These are phyloP conservation scores for Phlegmacium glaucopus DNA, from an alignment of 768 basidiomycete genomes.

Conservation along the genomic window DNA sequence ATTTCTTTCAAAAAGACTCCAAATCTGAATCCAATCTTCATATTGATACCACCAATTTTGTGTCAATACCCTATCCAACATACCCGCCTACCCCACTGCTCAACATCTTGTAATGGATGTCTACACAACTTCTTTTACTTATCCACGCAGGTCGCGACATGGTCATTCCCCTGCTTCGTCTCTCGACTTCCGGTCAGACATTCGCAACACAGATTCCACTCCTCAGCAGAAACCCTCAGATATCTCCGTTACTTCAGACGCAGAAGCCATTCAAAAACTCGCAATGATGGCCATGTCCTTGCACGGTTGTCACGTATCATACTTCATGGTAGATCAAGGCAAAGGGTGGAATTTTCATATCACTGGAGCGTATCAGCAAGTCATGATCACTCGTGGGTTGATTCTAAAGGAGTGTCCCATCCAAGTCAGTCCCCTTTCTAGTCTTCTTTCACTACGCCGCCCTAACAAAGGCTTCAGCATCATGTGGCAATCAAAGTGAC, in stretches of 20 bases:
- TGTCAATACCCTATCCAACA: constrained; percentile 50
- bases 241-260: constrained; percentile 43
- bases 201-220: constrained; percentile 40
- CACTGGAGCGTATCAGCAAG: constrained; percentile 89
- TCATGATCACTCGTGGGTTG: constrained; percentile 85
- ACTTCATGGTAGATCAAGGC: constrained; percentile 67
- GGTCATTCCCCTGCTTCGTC: constrained; percentile 60
- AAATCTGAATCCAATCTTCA: constrained; percentile 28
- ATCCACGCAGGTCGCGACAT: constrained; percentile 79
- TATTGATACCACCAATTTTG: constrained; percentile 45
- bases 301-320: constrained; percentile 83
- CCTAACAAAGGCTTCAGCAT: constrained; percentile 44
- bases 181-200: constrained; percentile 57
- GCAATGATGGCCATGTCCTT: constrained; percentile 75
- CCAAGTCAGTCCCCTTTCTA: constrained; percentile 46
- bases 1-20: constrained; percentile 26
- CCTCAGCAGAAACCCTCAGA: constrained; percentile 38
- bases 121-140: constrained; percentile 92
- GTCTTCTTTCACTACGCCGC: constrained; percentile 14
- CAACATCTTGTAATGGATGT: constrained; percentile 66
- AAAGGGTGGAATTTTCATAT: constrained; percentile 87
- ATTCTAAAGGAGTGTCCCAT: constrained; percentile 88
- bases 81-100: constrained; percentile 23
- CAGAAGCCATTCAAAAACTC: constrained; percentile 77
- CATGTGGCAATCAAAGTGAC: constrained; percentile 86